Evolutionary conservation across 164 flowering plant species (phyloP).

Genomic region (Vitis amurensis): DNA sequence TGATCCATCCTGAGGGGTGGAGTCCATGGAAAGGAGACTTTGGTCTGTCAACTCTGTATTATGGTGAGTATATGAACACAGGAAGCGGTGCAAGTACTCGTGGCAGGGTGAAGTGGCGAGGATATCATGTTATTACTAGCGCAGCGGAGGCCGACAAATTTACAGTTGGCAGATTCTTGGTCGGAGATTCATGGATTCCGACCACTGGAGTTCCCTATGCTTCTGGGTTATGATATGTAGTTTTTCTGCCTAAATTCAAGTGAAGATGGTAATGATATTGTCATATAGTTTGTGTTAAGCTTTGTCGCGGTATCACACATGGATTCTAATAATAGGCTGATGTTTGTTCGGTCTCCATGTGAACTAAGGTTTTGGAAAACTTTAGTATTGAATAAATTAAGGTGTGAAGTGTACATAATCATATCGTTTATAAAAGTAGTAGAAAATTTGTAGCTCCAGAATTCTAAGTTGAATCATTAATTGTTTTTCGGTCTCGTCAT

Average conservation of each 20-base stretch:
- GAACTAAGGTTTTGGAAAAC: too few species aligned
- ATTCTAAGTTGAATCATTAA: too few species aligned
- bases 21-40: conserved; percentile 45
- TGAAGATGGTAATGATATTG: neutral
- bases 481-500: too few species aligned
- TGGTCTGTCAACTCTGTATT: conserved; percentile 47
- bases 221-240: conserved; percentile 31
- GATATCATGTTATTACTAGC: conserved; percentile 34
- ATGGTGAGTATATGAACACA: conserved; percentile 54
- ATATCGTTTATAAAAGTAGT: too few species aligned
- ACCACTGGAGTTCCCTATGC: conserved; percentile 47
- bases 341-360: too few species aligned
- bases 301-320: neutral
- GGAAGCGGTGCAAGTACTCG: conserved; percentile 47
- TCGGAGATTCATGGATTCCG: conserved; percentile 56
- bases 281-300: conserved; percentile 3
- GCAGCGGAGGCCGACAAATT: conserved; percentile 43
- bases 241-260: neutral
- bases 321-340: neutral
- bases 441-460: too few species aligned
- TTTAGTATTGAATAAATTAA: too few species aligned
- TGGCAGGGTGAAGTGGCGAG: conserved; percentile 55
- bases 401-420: too few species aligned
- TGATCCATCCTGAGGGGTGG: conserved; percentile 57
- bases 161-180: conserved; percentile 48